A percentile compares a stretch with the other conserved stretches of the same genome.
Evolutionary conservation across 345 rosid species (phyloP).

Genomic region (Salix brachista): DNA sequence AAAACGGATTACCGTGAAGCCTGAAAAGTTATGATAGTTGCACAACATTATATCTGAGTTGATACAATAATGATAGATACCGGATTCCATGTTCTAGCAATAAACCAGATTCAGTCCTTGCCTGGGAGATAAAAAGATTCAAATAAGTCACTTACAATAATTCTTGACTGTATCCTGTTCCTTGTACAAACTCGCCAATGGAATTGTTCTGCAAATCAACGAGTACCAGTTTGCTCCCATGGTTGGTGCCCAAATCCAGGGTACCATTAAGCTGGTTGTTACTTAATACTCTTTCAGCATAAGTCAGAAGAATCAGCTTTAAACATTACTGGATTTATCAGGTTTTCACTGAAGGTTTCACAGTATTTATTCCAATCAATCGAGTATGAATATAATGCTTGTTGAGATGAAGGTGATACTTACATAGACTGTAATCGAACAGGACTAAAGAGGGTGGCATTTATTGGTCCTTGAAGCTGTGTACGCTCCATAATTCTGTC

Average conservation of each 20-base stretch:
- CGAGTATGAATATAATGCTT: not conserved
- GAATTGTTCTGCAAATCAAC: conserved; percentile 2
- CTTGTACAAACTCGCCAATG: not conserved
- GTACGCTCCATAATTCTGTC: not conserved
- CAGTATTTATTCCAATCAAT: not conserved
- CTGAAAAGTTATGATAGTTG: not conserved
- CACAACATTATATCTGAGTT: not conserved
- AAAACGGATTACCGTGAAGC: not conserved
- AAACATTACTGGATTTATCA: not conserved
- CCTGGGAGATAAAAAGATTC: not conserved
- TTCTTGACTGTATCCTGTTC: not conserved
- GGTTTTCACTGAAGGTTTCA: not conserved
- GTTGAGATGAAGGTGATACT: not conserved
- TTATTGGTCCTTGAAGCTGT: not conserved
- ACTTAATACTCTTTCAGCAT: not conserved
- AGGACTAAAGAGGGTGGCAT: not conserved
- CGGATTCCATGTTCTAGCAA: not conserved
- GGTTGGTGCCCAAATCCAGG: not conserved
- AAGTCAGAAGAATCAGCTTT: not conserved
- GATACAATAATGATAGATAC: not conserved
- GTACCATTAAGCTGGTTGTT: conserved; percentile 5
- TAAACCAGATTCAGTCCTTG: not conserved
- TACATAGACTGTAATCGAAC: not conserved
- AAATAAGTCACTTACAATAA: not conserved
- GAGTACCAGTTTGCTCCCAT: not conserved